Conservation (phyloP, 2,329 filamentous ascomycete genomes). For the Cladosporium sp. region DNA sequence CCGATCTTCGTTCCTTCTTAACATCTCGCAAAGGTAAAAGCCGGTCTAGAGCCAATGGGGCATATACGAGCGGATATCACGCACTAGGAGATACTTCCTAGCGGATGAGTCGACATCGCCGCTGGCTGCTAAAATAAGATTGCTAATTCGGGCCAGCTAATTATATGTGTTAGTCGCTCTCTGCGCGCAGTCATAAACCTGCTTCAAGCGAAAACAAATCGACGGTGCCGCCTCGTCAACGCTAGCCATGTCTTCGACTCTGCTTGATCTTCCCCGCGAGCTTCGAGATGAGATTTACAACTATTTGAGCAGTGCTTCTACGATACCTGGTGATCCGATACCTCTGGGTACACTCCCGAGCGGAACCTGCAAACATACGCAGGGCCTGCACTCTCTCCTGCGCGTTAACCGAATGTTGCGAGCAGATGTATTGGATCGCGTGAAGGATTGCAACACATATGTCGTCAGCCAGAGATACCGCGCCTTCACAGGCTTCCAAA, state of each 20-base stretch:
- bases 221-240: not conserved
- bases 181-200: not conserved
- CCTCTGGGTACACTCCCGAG: not conserved
- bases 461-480: not conserved
- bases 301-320: not conserved
- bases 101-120: not conserved
- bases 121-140: not conserved
- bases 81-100: not conserved
- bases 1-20: not conserved
- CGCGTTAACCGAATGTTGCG: not conserved
- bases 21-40: not conserved
- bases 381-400: not conserved
- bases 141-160: not conserved
- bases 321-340: not conserved
- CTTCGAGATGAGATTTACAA: slow-evolving; percentile 22
- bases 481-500: not conserved
- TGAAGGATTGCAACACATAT: not conserved
- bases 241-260: not conserved
- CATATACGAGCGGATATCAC: not conserved
- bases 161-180: not conserved
- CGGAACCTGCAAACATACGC: not conserved
- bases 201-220: not conserved
- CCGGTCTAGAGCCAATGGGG: not conserved
- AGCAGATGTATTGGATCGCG: not conserved
- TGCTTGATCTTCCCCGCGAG: slow-evolving; percentile 21